Evolutionary conservation across 192 early-diverging fungal genomes (phyloP).

Genomic region (Spinellus fusiger): DNA sequence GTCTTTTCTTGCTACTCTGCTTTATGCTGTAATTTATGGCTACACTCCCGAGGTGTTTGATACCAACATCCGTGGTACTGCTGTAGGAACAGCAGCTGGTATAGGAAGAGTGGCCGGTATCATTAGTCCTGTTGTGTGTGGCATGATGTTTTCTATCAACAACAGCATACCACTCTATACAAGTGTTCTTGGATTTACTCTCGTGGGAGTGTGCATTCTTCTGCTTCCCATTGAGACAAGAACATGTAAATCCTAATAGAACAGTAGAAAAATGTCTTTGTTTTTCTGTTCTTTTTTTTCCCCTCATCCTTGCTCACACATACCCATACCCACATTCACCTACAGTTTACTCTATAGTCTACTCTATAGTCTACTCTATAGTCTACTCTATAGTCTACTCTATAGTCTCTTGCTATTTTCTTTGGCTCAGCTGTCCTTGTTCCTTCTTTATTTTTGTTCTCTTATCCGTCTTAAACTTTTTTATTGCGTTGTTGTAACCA

Average conservation of each 20-base stretch:
- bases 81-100: slow-evolving; percentile 71
- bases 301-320: neutral
- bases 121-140: slow-evolving; percentile 67
- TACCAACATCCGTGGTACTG: slow-evolving; percentile 69
- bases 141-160: slow-evolving; percentile 52
- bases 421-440: neutral
- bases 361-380: too few relatives aligned
- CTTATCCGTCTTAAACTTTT: slow-evolving; percentile 1
- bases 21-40: slow-evolving; percentile 81
- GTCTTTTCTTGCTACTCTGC: slow-evolving; percentile 61
- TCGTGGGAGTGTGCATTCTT: slow-evolving; percentile 57
- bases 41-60: slow-evolving; percentile 89
- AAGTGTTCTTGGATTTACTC: slow-evolving; percentile 48
- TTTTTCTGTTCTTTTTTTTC: neutral
- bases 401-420: too few relatives aligned
- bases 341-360: too few relatives aligned
- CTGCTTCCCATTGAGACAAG: slow-evolving; percentile 68
- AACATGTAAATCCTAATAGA: neutral
- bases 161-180: slow-evolving; percentile 61
- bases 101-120: slow-evolving; percentile 70
- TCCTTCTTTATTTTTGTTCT: neutral
- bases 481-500: slow-evolving; percentile 12
- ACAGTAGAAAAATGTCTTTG: neutral
- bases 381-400: too few relatives aligned
- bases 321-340: neutral